phyloP scores from a whole-genome alignment of 805 yeast species.

The Schizosaccharomyces cryophilus region DNA sequence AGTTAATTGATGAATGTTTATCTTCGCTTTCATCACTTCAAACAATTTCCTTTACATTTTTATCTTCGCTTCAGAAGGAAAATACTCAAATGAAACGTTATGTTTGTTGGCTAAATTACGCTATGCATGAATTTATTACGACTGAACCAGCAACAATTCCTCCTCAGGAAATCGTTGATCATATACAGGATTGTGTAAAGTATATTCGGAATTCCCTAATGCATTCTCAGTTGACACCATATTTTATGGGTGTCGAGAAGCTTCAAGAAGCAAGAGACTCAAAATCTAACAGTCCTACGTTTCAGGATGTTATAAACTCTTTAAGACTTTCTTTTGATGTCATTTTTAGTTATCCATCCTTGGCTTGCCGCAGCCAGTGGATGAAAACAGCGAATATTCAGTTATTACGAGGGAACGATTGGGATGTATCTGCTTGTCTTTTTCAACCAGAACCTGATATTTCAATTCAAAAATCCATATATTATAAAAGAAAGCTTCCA shows the following conservation, averaged over 20 bases:
- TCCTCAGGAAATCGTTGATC: background rate
- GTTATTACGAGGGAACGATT: background rate
- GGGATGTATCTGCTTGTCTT: background rate
- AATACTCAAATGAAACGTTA: background rate
- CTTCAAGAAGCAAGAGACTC: background rate
- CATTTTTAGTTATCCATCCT: background rate
- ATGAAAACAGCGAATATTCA: background rate
- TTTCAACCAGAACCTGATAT: too few species aligned
- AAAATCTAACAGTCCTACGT: too few species aligned
- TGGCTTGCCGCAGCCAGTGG: background rate
- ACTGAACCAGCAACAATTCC: background rate
- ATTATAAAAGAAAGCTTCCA: too few species aligned
- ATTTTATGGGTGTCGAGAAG: background rate
- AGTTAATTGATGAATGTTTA: background rate
- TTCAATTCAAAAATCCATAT: too few species aligned
- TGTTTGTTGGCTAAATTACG: background rate
- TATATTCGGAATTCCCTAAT: background rate
- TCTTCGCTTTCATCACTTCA: background rate
- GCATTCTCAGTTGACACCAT: background rate
- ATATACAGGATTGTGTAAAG: background rate
- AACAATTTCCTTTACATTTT: background rate
- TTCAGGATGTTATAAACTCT: background rate
- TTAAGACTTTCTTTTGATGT: background rate
- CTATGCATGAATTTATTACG: background rate
- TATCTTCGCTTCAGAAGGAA: background rate